Base-by-base conservation (phyloP, 2,329 filamentous ascomycete genomes). In the Ascochyta fabae region DNA sequence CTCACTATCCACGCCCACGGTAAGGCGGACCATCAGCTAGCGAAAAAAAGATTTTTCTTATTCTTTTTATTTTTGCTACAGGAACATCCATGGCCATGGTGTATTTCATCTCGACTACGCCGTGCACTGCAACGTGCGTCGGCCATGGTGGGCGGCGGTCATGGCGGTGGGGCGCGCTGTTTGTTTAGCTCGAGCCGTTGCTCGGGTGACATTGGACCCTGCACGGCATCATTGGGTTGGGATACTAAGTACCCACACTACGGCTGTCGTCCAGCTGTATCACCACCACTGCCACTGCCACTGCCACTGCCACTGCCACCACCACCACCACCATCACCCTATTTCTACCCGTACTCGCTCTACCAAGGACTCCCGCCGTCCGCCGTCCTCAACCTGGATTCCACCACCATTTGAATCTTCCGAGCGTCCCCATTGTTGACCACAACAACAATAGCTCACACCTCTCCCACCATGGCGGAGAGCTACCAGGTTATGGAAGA, bases 401-500 rank as follows among this genome's bases (percentile, higher is more conserved):
- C 46, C 46, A 42, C 46, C 47, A 53, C 48, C 51, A 54, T 54
- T 45, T 58, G 45, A 45, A 36, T 23, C 41, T 42, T 29, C 58
- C 58, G 59, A 61, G 63, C 66, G 56, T 48, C 46, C 43, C 44
- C 56, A 52, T 59, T 62, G 59, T 61, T 61, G 54, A 59, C 57
- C 50, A 54, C 60, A 54, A 62, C 55, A 53, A 56, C 44, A 53
- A 56, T 44, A 44, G 40, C 46, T 45, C 48, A 64, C 59, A 47
- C 51, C 42, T 55, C 56, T 57, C 56, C 63, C 60, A 83, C 81
- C 64, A 88, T 96, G 81, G 90, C 93, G 68, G 88, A 88, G 71
- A 89, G 91, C 74, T 99, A 96, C 78, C 91, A 96, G 79, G 90
- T 98, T 75, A 84, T 98, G 70, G 94, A 98, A 82, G 95, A 98